These are phyloP conservation scores for Parietichytrium sp. DNA, from an alignment of 108 stramenopile species.

Conservation along the genomic window DNA sequence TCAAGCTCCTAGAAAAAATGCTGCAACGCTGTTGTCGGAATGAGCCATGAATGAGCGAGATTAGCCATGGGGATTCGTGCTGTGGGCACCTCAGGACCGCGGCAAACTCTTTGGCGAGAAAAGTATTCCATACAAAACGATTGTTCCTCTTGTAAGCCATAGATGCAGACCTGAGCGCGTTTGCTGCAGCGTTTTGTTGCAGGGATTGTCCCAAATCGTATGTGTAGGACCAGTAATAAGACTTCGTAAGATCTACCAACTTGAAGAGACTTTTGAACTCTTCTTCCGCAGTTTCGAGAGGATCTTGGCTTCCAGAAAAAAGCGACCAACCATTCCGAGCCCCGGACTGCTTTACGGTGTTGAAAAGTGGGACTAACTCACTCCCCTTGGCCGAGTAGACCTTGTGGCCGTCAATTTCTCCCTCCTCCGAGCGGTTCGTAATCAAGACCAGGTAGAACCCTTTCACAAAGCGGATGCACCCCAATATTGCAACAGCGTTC, in stretches of 20 bases:
- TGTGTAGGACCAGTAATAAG: conserved; percentile 94
- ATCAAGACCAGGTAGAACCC: conserved; percentile 96
- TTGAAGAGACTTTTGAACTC: conserved; percentile 87
- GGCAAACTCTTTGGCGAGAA: conserved; percentile 83
- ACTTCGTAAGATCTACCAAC: conserved; percentile 90
- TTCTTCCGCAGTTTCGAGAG: conserved; percentile 76
- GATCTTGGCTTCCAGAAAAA: conserved; percentile 30
- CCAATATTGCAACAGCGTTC: conserved; percentile 63
- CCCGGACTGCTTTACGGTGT: conserved; percentile 50
- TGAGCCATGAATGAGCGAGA: conserved; percentile 88
- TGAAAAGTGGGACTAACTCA: conserved; percentile 50
- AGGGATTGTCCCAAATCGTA: conserved; percentile 86
- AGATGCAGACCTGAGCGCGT: conserved; percentile 53
- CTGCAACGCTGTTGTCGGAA: conserved; percentile 83
- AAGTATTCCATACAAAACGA: conserved; percentile 95
- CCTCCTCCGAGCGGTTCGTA: conserved; percentile 88
- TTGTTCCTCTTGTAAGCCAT: conserved; percentile 73
- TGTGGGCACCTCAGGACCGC: conserved; percentile 70
- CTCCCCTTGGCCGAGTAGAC: conserved; percentile 87
- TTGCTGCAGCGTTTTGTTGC: conserved; percentile 86
- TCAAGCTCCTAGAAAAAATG: conserved; percentile 82
- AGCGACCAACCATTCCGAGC: not conserved
- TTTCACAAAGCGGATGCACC: conserved; percentile 88
- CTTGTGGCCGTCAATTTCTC: conserved; percentile 85
- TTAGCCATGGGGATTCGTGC: conserved; percentile 69